phyloP scores from a whole-genome alignment of 192 early-diverging fungal species.

The Allomyces javanicus region DNA sequence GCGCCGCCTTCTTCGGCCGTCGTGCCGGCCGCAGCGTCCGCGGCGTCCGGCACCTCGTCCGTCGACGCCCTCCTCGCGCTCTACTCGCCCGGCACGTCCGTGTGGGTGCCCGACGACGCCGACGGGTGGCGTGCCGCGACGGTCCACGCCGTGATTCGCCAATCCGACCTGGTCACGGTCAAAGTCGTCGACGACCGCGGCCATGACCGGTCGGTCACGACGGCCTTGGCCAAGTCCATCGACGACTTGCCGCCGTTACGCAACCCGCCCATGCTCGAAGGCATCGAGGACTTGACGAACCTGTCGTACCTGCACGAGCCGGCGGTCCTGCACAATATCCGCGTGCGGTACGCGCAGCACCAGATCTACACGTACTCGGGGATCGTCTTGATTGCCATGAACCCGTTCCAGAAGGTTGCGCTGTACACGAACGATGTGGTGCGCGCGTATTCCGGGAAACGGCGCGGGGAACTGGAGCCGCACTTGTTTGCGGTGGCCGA shows the following conservation, averaged over 20 bases:
- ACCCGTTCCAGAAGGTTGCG: conserved; percentile 71
- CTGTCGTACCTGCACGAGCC: conserved; percentile 89
- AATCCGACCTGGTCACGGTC: not conserved
- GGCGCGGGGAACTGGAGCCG: conserved; percentile 84
- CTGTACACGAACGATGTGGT: conserved; percentile 86
- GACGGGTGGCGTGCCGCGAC: not conserved
- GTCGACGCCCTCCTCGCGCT: not conserved
- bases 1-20: no score
- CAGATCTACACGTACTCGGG: conserved; percentile 99
- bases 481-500: conserved; percentile 98
- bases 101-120: conserved; percentile 1
- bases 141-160: not conserved
- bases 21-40: no score
- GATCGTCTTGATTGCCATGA: conserved; percentile 93
- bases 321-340: conserved; percentile 81
- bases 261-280: conserved; percentile 77
- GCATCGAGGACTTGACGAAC: conserved; percentile 80
- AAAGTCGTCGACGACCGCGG: no score
- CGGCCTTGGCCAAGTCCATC: conserved; percentile 17
- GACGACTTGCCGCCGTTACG: conserved; percentile 69
- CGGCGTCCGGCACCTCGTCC: no score
- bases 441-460: conserved; percentile 77
- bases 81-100: not conserved
- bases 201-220: not conserved
- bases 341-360: conserved; percentile 68